A percentile compares a stretch with the other conserved stretches of the same genome.
These are phyloP conservation scores for Mycena rebaudengoi DNA, from an alignment of 768 basidiomycete genomes.

Conservation along the genomic window DNA sequence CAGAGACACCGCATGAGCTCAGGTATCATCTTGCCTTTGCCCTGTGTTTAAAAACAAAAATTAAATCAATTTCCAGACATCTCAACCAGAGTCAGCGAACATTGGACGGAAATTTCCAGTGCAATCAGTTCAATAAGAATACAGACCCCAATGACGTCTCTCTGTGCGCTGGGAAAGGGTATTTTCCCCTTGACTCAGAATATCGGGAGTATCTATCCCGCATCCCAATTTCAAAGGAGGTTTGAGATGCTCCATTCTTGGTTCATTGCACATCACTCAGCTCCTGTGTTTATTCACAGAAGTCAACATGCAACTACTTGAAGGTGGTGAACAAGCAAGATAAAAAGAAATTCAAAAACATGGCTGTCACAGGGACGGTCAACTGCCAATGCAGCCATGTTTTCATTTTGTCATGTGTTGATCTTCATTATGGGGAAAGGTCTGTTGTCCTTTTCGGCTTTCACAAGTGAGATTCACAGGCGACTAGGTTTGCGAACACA, in stretches of 20 bases:
- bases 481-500: constrained; percentile 10
- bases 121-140: constrained; percentile 23
- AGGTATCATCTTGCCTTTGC: too few relatives aligned
- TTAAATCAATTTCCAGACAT: too few relatives aligned
- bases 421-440: constrained; percentile 30
- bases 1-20: constrained; percentile 17
- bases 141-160: too few relatives aligned
- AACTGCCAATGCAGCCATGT: constrained; percentile 29
- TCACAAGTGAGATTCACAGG: constrained; percentile 4
- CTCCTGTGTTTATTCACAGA: constrained; percentile 16
- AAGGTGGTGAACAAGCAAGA: constrained; percentile 33
- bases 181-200: constrained; percentile 18
- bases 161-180: constrained; percentile 16
- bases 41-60: too few relatives aligned
- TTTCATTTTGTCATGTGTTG: constrained; percentile 21
- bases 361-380: constrained; percentile 30
- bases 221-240: neutral
- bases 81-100: constrained; percentile 15
- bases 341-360: constrained; percentile 32
- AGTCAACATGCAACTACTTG: constrained; percentile 32
- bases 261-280: neutral
- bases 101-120: constrained; percentile 30
- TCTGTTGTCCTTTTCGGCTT: neutral
- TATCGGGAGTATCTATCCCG: constrained; percentile 19
- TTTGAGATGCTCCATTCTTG: neutral